Conservation (phyloP, 2,329 filamentous ascomycete species). For the Colletotrichum sp. region DNA sequence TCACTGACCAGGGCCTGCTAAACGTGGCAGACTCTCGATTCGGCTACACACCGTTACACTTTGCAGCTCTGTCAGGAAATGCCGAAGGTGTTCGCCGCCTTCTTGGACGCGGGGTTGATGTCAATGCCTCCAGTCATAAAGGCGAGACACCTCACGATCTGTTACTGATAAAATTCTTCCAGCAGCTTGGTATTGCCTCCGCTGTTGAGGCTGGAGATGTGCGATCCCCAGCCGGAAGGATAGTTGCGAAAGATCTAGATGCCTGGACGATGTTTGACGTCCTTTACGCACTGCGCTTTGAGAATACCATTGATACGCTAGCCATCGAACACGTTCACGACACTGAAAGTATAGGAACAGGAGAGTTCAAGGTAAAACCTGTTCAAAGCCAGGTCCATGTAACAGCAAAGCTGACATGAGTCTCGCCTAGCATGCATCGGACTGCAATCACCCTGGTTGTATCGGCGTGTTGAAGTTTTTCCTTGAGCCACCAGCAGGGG, state of each 20-base stretch:
- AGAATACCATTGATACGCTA: not conserved
- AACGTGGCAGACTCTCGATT: not conserved
- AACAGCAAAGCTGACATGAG: not conserved
- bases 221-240: not conserved
- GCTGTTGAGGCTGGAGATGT: not conserved
- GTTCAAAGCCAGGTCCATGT: accelerated
- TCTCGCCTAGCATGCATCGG: not conserved
- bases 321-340: not conserved
- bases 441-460: not conserved
- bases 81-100: not conserved
- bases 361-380: not conserved
- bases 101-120: not conserved
- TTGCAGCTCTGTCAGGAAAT: not conserved
- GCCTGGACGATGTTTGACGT: not conserved
- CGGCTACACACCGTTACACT: not conserved
- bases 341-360: not conserved
- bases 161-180: accelerated
- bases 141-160: not conserved
- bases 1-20: not conserved
- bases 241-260: not conserved
- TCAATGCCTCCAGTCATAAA: not conserved
- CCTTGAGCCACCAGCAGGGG: not conserved
- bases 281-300: not conserved
- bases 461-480: not conserved
- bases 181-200: not conserved